phyloP scores from a whole-genome alignment of 2,329 filamentous ascomycete genomes.

The Pezicula carpinea region DNA sequence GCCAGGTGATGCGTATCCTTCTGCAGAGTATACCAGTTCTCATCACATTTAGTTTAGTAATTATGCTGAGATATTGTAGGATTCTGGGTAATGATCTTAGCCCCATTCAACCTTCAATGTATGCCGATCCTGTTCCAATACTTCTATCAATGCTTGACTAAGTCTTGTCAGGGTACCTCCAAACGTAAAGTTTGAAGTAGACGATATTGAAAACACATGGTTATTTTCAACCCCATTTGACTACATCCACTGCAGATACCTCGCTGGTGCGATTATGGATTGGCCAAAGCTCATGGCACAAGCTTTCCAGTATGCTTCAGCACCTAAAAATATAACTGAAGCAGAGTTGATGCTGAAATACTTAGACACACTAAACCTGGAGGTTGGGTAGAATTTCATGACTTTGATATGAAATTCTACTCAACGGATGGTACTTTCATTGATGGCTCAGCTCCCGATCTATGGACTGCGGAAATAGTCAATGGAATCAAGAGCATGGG shows the following conservation, averaged over 20 bases:
- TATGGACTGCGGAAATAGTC: conserved; percentile 9
- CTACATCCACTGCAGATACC: conserved; percentile 27
- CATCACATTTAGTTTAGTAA: neutral
- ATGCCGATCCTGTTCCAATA: conserved; percentile 16
- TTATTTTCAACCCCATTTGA: conserved; percentile 31
- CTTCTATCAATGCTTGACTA: conserved; percentile 49
- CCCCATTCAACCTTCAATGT: conserved; percentile 1
- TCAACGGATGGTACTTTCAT: conserved; percentile 20
- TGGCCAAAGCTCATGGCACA: conserved; percentile 15
- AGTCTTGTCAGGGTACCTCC: conserved; percentile 36
- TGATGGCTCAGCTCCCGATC: conserved; percentile 4
- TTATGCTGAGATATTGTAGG: neutral
- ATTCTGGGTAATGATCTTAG: neutral
- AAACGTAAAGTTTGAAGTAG: conserved; percentile 23
- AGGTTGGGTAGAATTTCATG: conserved; percentile 15
- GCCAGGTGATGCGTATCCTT: neutral
- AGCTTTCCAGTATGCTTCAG: conserved; percentile 14
- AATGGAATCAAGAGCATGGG: conserved; percentile 6
- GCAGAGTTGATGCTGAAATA: neutral
- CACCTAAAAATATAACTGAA: neutral
- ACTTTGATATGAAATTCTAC: conserved; percentile 12
- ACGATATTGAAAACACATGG: conserved; percentile 27
- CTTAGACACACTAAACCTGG: conserved; percentile 10
- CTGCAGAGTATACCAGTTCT: neutral
- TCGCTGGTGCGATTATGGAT: conserved; percentile 4